Base-by-base conservation (phyloP, 116 monocot genomes). In the Posidonia oceanica region DNA sequence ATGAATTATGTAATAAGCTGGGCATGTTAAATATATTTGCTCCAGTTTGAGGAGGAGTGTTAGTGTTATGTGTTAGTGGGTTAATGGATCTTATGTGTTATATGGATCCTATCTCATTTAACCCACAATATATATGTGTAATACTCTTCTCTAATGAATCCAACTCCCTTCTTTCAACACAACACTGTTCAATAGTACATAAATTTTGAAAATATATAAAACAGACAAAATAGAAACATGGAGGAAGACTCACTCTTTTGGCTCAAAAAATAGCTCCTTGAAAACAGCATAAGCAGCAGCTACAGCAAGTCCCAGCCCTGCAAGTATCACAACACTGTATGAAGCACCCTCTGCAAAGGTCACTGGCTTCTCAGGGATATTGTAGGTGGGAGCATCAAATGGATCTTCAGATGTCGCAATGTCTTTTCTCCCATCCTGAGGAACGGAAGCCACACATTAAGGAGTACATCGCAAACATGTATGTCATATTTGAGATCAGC, bases 321-420 rank as follows among this genome's bases (percentile, higher is more conserved):
- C 87, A 72, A 97, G 81, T 83, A 97, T 91, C 38, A 89, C 63
- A 54, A 92, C 40, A 79, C 89, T 85, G 68, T 97, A 97, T 36
- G 97, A 97, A 75, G 97, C 97, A 71, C 97, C 97, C 73, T 97
- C 97, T 14, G 83, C 68, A 71, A 97, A 97, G 38, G 92, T 92
- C 67, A 97, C 87, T 67, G 97, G 97, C 59, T 97, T 97, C 73
- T 97, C 89, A 18, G 97, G 97, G 78, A 97, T 97, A 77, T 97
- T 83, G 52, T 97, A 89, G 14, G 97, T 97, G 3, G 82, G 87
- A 37, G 89, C 75, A 83, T 97, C 97, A 76, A 92, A 92, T 7
- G 92, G 89, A 80, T 97, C 92, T 73, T 97, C 97, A 56, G 84
- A 75, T 21, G 83, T 85, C 60, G 87, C 85, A 65, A 97, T 77